These are phyloP conservation scores for Tuber melanosporum DNA, from an alignment of 495 filamentous ascomycete genomes.

Conservation along the genomic window DNA sequence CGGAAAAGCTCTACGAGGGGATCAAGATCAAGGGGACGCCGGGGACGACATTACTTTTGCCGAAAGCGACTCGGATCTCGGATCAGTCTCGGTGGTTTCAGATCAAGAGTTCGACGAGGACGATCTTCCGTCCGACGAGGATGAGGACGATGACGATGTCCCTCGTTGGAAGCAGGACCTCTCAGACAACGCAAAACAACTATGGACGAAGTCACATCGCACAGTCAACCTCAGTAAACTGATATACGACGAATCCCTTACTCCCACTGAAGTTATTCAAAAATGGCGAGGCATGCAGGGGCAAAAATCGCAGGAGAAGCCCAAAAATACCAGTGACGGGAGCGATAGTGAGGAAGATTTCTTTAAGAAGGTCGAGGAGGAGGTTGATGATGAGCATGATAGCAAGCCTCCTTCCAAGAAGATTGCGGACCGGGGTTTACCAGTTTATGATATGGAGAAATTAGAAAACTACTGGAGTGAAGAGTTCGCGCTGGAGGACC, in stretches of 20 bases:
- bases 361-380: slow-evolving; percentile 67
- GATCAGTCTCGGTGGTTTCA: slow-evolving; percentile 68
- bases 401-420: slow-evolving; percentile 26
- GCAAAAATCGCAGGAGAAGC: slow-evolving; percentile 43
- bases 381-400: slow-evolving; percentile 50
- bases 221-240: slow-evolving; percentile 71
- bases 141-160: slow-evolving; percentile 59
- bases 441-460: slow-evolving; percentile 69
- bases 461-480: slow-evolving; percentile 80
- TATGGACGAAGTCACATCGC: slow-evolving; percentile 67
- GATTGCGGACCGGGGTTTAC: slow-evolving; percentile 68
- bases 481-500: slow-evolving; percentile 64
- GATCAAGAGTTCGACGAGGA: slow-evolving; percentile 59
- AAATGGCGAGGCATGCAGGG: slow-evolving; percentile 66
- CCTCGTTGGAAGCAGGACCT: slow-evolving; percentile 83
- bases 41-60: slow-evolving; percentile 77
- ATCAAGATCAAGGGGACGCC: slow-evolving; percentile 45
- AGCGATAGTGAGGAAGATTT: slow-evolving; percentile 72
- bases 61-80: slow-evolving; percentile 91
- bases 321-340: slow-evolving; percentile 50
- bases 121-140: slow-evolving; percentile 46
- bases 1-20: slow-evolving; percentile 52
- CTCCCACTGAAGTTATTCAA: slow-evolving; percentile 64
- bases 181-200: slow-evolving; percentile 61
- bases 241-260: slow-evolving; percentile 79